phyloP scores from a whole-genome alignment of 2,329 filamentous ascomycete genomes.

The Alternaria tenuissima region DNA sequence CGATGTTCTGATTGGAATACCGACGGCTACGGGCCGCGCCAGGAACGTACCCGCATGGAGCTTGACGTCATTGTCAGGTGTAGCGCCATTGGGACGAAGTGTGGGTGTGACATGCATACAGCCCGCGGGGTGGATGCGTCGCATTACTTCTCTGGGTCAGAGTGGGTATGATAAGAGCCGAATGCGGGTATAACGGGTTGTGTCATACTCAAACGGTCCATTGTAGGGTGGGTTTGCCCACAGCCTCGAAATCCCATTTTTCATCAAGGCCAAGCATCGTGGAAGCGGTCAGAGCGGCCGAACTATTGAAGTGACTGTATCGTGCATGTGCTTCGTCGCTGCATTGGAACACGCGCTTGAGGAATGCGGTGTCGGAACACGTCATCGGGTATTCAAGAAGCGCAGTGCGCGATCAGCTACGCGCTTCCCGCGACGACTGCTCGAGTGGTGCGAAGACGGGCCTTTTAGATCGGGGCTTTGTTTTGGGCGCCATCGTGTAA shows the following conservation, averaged over 20 bases:
- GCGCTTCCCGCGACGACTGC: slow-evolving; percentile 1
- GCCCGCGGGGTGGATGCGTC: slow-evolving; percentile 16
- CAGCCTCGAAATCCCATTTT: neutral
- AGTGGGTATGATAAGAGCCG: slow-evolving; percentile 10
- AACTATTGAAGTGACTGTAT: slow-evolving; percentile 7
- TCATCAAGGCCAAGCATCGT: neutral
- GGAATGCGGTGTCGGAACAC: slow-evolving; percentile 13
- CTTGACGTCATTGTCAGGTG: slow-evolving; percentile 35
- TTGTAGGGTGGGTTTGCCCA: neutral
- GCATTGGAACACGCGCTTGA: neutral
- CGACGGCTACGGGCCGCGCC: slow-evolving; percentile 38
- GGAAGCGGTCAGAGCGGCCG: slow-evolving; percentile 7
- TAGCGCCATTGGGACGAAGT: slow-evolving; percentile 11
- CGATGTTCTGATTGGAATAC: slow-evolving; percentile 31
- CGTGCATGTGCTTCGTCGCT: slow-evolving; percentile 7
- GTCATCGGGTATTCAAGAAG: slow-evolving; percentile 10
- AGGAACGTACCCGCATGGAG: slow-evolving; percentile 29
- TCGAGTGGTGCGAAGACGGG: neutral
- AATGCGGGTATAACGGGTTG: slow-evolving; percentile 10
- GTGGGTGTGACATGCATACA: slow-evolving; percentile 18
- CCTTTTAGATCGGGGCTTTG: slow-evolving; percentile 7
- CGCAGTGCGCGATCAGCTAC: slow-evolving; percentile 6
- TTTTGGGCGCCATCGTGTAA: slow-evolving; percentile 8
- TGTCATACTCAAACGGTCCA: slow-evolving; percentile 13
- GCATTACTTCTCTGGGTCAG: slow-evolving; percentile 22